Evolutionary conservation across 805 yeast species (phyloP), one percentile per base, ranked within the genome.

Genomic region (Candida caryicola): DNA sequence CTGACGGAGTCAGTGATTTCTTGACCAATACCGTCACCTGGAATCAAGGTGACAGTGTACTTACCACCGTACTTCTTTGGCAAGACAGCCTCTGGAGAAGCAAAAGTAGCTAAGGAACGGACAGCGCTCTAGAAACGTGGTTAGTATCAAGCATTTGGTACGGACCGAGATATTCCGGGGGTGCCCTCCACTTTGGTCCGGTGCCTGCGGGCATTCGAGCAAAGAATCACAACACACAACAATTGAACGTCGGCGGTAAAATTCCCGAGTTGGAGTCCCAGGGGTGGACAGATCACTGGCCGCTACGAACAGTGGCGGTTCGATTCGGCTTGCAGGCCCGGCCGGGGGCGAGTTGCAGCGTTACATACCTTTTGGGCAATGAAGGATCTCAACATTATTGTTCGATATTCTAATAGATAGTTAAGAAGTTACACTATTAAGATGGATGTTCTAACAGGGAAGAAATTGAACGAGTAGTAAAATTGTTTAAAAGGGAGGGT

Each of bases 1-100:
- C 85, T 82, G 44, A 91, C 99, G 17, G 97, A 85, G 64, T 85
- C 91, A 43, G 98, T 84, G 62, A 90, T 86, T 73, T 90, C 96
- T 60, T 82, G 83, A 66, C 99, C 99, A 51, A 90, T 85, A 78
- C 98, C 98, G 62, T 91, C 99, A 69, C 99, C 96, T 43, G 98
- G 98, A 54, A 91, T 83, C 63, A 91, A 76, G 35, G 99, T 91
- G 41, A 93, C 96, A 37, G 91, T 85, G 76, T 79, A 90, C 62
- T 82, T 82, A 46, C 96, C 96, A 53, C 98, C 98, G 71, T 87
- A 89, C 69, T 86, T 85, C 73, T 87, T 87, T 57, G 95, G 95
- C 57, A 85, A 73, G 47, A 76, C 76, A 44, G 76, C 56, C 61
- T 79, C 85, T 39, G 83, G 74, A 19, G 81, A 66, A 40, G 80